phyloP scores from a whole-genome alignment of 2,329 filamentous ascomycete species.

The Pseudocercospora vitis region DNA sequence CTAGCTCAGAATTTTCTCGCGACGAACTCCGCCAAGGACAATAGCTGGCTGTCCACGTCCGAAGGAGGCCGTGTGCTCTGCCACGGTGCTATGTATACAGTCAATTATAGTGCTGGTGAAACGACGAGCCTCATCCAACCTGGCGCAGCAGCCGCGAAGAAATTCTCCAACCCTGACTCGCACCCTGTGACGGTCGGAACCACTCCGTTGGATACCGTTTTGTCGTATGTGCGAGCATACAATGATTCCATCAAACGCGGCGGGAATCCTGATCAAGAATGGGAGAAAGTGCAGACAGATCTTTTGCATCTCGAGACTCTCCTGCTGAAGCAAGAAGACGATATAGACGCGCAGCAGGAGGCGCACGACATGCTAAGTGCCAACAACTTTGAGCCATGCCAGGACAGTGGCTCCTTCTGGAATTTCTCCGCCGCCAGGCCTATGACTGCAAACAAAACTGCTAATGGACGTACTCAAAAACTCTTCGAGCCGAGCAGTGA shows the following conservation, averaged over 20 bases:
- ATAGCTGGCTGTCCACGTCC: not conserved
- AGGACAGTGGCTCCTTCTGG: slow-evolving; percentile 2
- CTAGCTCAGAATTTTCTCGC: not conserved
- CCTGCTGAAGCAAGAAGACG: slow-evolving; percentile 8
- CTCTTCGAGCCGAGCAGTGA: not conserved
- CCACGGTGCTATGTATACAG: slow-evolving; percentile 15
- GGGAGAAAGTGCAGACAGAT: not conserved
- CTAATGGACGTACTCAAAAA: not conserved
- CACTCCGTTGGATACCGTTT: slow-evolving; percentile 10
- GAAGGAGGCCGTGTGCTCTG: not conserved
- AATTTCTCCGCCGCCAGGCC: slow-evolving; percentile 6
- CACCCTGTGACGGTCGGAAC: slow-evolving; percentile 16
- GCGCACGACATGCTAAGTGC: slow-evolving; percentile 13
- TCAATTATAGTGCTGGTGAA: slow-evolving; percentile 4
- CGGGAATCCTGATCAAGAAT: not conserved
- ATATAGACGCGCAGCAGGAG: slow-evolving; percentile 13
- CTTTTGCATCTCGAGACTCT: slow-evolving; percentile 9
- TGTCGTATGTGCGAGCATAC: slow-evolving; percentile 11
- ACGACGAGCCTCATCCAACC: not conserved
- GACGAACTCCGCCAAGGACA: not conserved
- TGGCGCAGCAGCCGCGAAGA: not conserved
- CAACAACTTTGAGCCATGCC: slow-evolving; percentile 12
- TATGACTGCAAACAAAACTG: too few species aligned
- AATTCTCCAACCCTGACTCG: not conserved
- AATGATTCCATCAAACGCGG: not conserved